Percentiles rank a stretch among this genome's conserved stretches.
phyloP scores from a whole-genome alignment of 1,284 basidiomycete genomes.

The Cryptococcus deneoformans region DNA sequence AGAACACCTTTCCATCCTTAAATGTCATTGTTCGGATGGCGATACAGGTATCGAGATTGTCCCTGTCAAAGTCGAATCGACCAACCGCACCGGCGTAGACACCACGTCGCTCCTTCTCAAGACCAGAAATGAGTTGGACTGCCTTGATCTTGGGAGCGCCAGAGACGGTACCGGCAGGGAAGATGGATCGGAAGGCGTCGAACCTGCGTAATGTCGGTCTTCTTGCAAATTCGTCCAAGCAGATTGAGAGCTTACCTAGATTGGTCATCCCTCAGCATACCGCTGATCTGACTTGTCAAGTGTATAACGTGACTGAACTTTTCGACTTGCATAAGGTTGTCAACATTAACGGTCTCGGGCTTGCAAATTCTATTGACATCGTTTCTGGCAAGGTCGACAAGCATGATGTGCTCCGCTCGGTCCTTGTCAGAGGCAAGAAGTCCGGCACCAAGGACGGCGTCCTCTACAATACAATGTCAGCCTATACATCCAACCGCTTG shows the following conservation, averaged over 20 bases:
- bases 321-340: constrained; percentile 90
- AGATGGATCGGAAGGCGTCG: constrained; percentile 98
- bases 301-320: constrained; percentile 99
- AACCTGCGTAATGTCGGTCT: constrained; percentile 58
- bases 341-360: constrained; percentile 92
- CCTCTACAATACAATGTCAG: constrained; percentile 62
- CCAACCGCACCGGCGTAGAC: constrained; percentile 98
- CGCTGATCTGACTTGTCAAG: constrained; percentile 92
- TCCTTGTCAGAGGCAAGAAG: constrained; percentile 88
- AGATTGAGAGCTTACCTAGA: constrained; percentile 59
- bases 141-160: constrained; percentile 99
- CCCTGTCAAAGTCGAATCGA: constrained; percentile 90
- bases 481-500: not conserved
- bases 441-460: constrained; percentile 69
- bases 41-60: constrained; percentile 98
- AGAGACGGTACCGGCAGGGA: constrained; percentile 98
- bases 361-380: constrained; percentile 98
- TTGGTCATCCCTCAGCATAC: constrained; percentile 74
- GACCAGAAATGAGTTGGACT: constrained; percentile 83
- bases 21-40: constrained; percentile 98
- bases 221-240: not conserved
- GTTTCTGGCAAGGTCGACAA: constrained; percentile 98
- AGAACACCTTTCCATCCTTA: constrained; percentile 88
- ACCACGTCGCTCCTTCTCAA: constrained; percentile 88
- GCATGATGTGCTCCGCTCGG: constrained; percentile 97